Conservation (phyloP, 1,139 yeast species). For the Fermentozyma sake region DNA sequence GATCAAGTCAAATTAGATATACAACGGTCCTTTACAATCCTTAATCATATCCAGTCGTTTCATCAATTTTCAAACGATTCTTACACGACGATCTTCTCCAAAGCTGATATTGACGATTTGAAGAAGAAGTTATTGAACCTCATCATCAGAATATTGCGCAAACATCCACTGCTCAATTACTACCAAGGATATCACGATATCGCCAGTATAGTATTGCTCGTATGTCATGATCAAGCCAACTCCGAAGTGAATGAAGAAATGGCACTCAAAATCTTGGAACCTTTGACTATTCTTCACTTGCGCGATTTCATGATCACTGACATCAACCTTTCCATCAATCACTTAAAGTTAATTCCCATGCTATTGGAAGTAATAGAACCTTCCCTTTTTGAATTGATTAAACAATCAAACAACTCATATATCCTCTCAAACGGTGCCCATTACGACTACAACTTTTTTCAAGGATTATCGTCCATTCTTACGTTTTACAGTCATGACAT, state of each 20-base stretch:
- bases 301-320: conserved; percentile 83
- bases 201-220: conserved; percentile 62
- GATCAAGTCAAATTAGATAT: conserved; percentile 78
- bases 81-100: conserved; percentile 31
- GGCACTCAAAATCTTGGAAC: conserved; percentile 50
- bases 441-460: conserved; percentile 47
- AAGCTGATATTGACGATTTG: conserved; percentile 27
- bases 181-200: conserved; percentile 94
- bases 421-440: conserved; percentile 23
- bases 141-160: conserved; percentile 53
- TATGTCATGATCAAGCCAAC: conserved; percentile 27
- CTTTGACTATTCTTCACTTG: conserved; percentile 56
- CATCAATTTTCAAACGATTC: conserved; percentile 20
- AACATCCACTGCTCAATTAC: conserved; percentile 61
- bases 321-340: conserved; percentile 61
- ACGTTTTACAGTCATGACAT: conserved; percentile 80
- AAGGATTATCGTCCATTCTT: conserved; percentile 67
- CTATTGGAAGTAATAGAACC: conserved; percentile 50
- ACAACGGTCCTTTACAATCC: conserved; percentile 57
- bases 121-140: conserved; percentile 43
- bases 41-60: conserved; percentile 26
- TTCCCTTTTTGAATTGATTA: conserved; percentile 46
- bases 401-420: conserved; percentile 29
- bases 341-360: conserved; percentile 61
- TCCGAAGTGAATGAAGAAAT: conserved; percentile 20